Base-by-base conservation (phyloP, 1,284 basidiomycete species). In the Wolfiporia cocos region DNA sequence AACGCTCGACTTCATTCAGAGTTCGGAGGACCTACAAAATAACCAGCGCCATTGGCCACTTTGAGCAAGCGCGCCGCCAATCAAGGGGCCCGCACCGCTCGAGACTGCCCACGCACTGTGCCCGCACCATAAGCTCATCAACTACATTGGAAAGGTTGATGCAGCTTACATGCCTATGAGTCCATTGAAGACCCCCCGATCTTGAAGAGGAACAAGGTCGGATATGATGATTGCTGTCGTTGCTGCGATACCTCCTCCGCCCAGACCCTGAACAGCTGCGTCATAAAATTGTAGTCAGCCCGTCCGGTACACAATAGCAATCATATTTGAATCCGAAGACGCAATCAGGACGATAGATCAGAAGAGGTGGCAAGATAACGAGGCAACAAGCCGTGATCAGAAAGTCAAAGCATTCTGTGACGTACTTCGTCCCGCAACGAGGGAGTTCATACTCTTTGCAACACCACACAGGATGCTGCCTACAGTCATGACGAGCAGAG, bases 371-470 rank as follows among this genome's bases (percentile, higher is more conserved):
- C n/a, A n/a, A n/a, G n/a, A n/a, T n/a, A n/a, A n/a, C n/a, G n/a
- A n/a, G n/a, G n/a, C n/a, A n/a, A n/a, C n/a, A n/a, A n/a, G n/a
- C n/a, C n/a, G n/a, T n/a, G n/a, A n/a, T n/a, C n/a, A n/a, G n/a
- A n/a, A n/a, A n/a, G 10, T 32, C 11, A 31, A 3, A 29, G 18
- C 1, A 1, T 6, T 17, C 4, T 28, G 26, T n/a, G n/a, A 47
- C 50, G 26, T 34, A 54, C 52, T 49, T 19, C 72, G 56, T 7
- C 61, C 67, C n/a, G 62, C 67, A 42, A 71, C 69, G 32, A 75
- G 57, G 64, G 63, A 63, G 23, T 56, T 61, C 64, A 73, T 70
- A 38, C 50, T 63, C 42, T 65, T 59, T 0, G 73, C 65, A 1
- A 67, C 58, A 1, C 68, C 72, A 34, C 63, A 66, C 1, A 76